phyloP scores from a whole-genome alignment of 1,284 basidiomycete species.

The Schizophyllum commune region DNA sequence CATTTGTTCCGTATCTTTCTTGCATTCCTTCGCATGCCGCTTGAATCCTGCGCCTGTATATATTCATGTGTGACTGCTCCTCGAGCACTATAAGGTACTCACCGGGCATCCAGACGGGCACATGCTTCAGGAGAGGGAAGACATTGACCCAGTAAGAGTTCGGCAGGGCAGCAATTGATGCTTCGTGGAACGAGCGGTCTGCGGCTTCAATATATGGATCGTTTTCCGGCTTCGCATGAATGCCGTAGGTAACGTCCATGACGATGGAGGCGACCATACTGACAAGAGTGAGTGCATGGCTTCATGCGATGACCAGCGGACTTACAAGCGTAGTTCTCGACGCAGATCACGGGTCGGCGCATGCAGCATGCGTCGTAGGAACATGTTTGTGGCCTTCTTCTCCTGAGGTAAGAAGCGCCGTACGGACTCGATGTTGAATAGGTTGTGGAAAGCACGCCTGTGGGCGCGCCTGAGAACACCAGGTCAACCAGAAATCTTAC shows the following conservation, averaged over 20 bases:
- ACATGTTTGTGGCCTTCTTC: background rate
- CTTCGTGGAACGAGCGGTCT: constrained; percentile 2
- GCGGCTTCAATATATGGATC: constrained; percentile 8
- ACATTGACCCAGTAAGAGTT: constrained; percentile 13
- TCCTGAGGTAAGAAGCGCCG: constrained; percentile 5
- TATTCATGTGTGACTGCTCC: no score
- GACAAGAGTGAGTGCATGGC: background rate
- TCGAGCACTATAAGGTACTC: background rate
- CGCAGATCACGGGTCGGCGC: background rate
- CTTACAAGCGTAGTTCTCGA: background rate
- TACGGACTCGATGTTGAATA: constrained; percentile 6
- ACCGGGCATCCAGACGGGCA: constrained; percentile 40
- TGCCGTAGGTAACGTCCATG: constrained; percentile 9
- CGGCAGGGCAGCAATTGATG: constrained; percentile 3
- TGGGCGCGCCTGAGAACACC: constrained; percentile 3
- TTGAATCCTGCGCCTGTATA: constrained; percentile 31
- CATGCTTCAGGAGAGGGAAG: constrained; percentile 24
- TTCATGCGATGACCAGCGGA: background rate
- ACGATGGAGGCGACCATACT: constrained; percentile 7
- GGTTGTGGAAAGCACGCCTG: constrained; percentile 5
- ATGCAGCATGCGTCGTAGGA: constrained; percentile 8
- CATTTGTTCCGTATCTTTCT: constrained; percentile 53
- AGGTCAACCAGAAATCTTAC: background rate
- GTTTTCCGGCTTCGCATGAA: background rate
- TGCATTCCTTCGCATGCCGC: constrained; percentile 51